Evolutionary conservation across 2,329 filamentous ascomycete species (phyloP).

Genomic region (Alternaria triticina): DNA sequence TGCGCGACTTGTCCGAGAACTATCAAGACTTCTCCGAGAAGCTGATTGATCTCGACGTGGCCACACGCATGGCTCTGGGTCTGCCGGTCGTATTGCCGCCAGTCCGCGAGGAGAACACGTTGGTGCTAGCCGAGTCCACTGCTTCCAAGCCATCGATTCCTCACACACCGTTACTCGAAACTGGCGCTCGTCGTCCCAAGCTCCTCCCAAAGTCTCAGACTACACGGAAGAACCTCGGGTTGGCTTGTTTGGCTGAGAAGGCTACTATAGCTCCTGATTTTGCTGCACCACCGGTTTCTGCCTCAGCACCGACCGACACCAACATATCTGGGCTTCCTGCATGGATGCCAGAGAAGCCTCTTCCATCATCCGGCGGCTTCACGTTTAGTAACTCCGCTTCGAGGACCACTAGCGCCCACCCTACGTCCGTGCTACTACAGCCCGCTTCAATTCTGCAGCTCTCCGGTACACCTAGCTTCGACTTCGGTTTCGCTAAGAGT

Average conservation of each 20-base stretch:
- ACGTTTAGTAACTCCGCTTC: rapidly evolving
- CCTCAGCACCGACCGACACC: not conserved
- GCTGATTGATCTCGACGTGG: not conserved
- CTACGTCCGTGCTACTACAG: not conserved
- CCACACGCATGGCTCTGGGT: not conserved
- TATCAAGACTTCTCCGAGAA: not conserved
- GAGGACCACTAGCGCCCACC: not conserved
- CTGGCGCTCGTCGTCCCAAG: not conserved
- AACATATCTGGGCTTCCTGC: not conserved
- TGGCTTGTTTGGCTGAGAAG: not conserved
- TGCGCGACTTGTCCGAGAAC: not conserved
- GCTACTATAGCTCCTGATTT: not conserved
- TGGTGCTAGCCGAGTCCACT: not conserved
- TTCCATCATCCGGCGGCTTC: rapidly evolving
- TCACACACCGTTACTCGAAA: rapidly evolving
- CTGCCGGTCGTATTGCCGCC: not conserved
- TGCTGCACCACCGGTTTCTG: not conserved
- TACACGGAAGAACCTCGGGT: not conserved
- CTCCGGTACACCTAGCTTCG: rapidly evolving
- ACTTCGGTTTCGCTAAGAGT: not conserved
- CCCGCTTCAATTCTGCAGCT: rapidly evolving
- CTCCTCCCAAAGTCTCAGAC: not conserved
- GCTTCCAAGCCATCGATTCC: not conserved
- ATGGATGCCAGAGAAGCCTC: rapidly evolving
- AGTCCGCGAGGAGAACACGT: rapidly evolving